Evolutionary conservation across 1,284 basidiomycete genomes (phyloP), one percentile per base, ranked within the genome.

Genomic region (Fistulina hepatica): DNA sequence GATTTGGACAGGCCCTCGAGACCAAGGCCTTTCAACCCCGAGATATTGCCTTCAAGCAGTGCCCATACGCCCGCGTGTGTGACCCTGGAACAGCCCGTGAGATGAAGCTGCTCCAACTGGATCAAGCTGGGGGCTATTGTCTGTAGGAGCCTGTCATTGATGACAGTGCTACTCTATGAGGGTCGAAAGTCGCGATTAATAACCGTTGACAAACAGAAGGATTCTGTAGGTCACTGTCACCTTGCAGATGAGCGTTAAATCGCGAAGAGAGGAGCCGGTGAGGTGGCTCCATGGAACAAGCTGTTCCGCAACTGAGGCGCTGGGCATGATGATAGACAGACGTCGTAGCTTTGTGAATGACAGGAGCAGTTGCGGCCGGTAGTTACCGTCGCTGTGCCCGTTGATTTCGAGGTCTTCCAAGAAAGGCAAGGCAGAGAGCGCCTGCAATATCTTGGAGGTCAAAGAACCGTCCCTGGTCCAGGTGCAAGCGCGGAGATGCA

Each of bases 391-490:
- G 46, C 65, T 65, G 38, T 71, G 65, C 0, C 81, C 82, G 40
- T 85, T 85, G 34, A 85, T 67, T 49, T 82, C 78, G 5, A 85
- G 56, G 32, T 73, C 71, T 21, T 54, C 47, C 6, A 84, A 56
- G 2, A 56, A 46, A 1, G 56, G 48, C 24, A 64, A 69, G 12
- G 47, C 34, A 4, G 57, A 55, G 5, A 84, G 57, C 12, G 68
- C 67, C 19, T 63, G 48, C 8, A 85, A 60, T 19, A 81, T 67
- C 1, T 60, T 56, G 2, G 71, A 69, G 26, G 63, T 73, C 19
- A 85, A 57, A 3, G 81, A 74, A 3, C 80, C 78, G 47, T 84
- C 77, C 27, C 81, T 69, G 5, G 81, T 84, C 81, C 81, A 85
- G 7, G 71, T 72, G 50, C 76, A 82, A 5, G 72, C 61, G 23